phyloP scores from a whole-genome alignment of 2,329 filamentous ascomycete species.

The Verticillium zaregamsianum region DNA sequence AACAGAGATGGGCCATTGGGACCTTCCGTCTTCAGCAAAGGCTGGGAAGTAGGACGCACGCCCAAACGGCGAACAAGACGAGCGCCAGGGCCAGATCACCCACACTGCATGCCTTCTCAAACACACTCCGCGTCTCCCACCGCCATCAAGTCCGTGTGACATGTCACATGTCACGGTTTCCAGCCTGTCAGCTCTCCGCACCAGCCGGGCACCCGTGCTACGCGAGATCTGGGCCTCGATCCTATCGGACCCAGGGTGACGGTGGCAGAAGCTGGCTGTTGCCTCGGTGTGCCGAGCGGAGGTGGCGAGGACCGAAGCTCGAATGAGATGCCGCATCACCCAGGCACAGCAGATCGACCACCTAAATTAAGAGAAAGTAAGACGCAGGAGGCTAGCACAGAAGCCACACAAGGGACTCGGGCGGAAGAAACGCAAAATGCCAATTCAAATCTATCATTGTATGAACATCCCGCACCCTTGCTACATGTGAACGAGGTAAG shows the following conservation, averaged over 20 bases:
- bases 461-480: not conserved
- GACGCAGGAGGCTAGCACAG: too few relatives aligned
- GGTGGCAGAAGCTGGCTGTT: not conserved
- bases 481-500: not conserved
- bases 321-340: not conserved
- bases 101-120: not conserved
- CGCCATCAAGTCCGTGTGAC: not conserved
- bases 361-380: too few relatives aligned
- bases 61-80: too few relatives aligned
- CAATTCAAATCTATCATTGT: not conserved
- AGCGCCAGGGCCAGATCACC: too few relatives aligned
- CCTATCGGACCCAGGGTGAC: not conserved
- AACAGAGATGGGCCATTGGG: not conserved
- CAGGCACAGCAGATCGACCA: not conserved
- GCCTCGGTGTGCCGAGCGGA: not conserved
- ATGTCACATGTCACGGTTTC: not conserved
- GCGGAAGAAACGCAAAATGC: not conserved
- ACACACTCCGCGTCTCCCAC: not conserved
- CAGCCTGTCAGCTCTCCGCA: not conserved
- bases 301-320: not conserved
- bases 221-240: not conserved
- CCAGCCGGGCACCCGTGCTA: not conserved
- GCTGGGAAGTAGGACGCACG: too few relatives aligned
- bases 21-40: too few relatives aligned
- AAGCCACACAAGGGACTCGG: too few relatives aligned